Evolutionary conservation across 106 monocot species (phyloP), one percentile per base, ranked within the genome.

Genomic region (Apostasia shenzhenica): DNA sequence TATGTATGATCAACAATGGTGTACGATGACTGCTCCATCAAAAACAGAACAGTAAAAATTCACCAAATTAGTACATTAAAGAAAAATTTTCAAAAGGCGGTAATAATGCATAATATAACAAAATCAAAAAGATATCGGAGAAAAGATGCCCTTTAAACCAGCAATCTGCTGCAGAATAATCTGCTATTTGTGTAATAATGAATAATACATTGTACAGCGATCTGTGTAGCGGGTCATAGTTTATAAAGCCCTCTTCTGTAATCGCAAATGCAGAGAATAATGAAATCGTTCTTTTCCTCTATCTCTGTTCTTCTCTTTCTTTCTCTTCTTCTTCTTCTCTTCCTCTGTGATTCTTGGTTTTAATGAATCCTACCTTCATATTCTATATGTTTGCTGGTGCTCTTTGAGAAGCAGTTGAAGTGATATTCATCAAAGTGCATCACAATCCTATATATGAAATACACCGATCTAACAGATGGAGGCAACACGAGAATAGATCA

Each of bases 1-100:
- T 89, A 89, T 13, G 82, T 80, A 70, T 89, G 89, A 75, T 89
- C 85, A 39, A 89, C 89, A 52, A 89, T 57, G 4, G 85, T 89
- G 63, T 89, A 89, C 2, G 83, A 83, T 49, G 82, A 83, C 57
- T 73, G 55, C 3, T 2, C 57, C 61, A 69, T 26, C 66, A 47
- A 56, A 69, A 38, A 56, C 3, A 45, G 45, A 9, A 58, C 54
- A 50, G 40, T n/a, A 39, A 59, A 42, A 8, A 41, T 61, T 1
- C 5, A 62, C 26, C 53, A 13, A 48, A 71, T 70, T 45, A 70
- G 44, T 41, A 13, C 5, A 39, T 63, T 68, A 8, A 45, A 59
- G 14, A 46, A 57, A 46, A 59, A 10, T 1, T 48, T 9, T 59
- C 38, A 46, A 59, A 3, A 45, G n/a, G 39, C 12, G 58, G 26